Percentiles rank a stretch among this genome's conserved stretches.
Conservation (phyloP, 75 land plant species). For the Sequoiadendron giganteum region DNA sequence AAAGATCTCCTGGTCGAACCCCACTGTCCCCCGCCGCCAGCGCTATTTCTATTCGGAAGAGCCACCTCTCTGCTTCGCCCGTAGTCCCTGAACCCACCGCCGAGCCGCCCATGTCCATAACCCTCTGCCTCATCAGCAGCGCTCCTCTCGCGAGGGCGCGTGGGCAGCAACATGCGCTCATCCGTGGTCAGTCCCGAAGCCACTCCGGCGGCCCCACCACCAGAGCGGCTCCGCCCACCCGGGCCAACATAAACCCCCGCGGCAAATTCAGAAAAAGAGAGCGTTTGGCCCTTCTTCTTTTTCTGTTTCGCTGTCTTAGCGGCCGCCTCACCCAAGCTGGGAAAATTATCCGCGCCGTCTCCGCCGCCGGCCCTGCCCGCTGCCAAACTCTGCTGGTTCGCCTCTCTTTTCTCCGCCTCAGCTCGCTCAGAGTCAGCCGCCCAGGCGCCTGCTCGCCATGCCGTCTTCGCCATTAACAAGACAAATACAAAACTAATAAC, state of each 20-base stretch:
- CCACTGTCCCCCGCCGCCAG: slow-evolving; percentile 17
- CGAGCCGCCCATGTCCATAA: slow-evolving; percentile 38
- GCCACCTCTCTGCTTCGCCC: slow-evolving; percentile 18
- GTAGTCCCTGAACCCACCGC: slow-evolving; percentile 71
- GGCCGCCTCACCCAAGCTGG: slow-evolving; percentile 65
- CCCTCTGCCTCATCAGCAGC: slow-evolving; percentile 48
- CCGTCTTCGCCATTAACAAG: slow-evolving; percentile 50
- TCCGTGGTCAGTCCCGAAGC: slow-evolving; percentile 47
- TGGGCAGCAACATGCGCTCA: slow-evolving; percentile 78
- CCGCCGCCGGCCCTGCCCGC: background rate
- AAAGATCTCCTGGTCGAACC: slow-evolving; percentile 17
- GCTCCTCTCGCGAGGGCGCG: slow-evolving; percentile 73
- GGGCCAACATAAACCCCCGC: slow-evolving; percentile 32
- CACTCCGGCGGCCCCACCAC: background rate
- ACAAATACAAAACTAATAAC: background rate
- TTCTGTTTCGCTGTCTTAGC: slow-evolving; percentile 26
- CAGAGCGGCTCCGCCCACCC: slow-evolving; percentile 18
- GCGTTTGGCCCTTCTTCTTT: slow-evolving; percentile 62
- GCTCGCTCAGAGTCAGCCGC: slow-evolving; percentile 80
- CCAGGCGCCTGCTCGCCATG: slow-evolving; percentile 83
- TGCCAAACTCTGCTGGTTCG: background rate
- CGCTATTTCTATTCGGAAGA: background rate
- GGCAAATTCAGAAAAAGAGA: slow-evolving; percentile 57
- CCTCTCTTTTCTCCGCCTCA: slow-evolving; percentile 46
- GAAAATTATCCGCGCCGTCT: slow-evolving; percentile 40